These are phyloP conservation scores for Chlorella sp. DNA, from an alignment of 139 green algal species.

Conservation along the genomic window DNA sequence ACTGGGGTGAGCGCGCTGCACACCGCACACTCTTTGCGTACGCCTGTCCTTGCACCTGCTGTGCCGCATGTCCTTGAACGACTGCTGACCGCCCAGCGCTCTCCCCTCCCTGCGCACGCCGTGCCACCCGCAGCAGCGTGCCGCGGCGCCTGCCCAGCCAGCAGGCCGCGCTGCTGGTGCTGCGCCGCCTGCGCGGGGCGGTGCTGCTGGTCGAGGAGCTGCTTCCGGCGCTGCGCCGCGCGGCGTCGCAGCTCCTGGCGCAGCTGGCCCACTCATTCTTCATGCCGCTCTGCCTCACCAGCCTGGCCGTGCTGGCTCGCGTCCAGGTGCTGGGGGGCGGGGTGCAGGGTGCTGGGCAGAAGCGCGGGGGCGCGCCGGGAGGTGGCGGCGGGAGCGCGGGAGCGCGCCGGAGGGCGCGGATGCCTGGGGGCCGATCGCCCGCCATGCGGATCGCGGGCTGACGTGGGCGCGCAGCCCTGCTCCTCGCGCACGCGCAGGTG, in stretches of 20 bases:
- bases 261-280: slow-evolving; percentile 72
- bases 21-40: too few species aligned
- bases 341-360: not conserved
- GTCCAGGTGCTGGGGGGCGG: slow-evolving; percentile 37
- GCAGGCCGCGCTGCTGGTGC: slow-evolving; percentile 20
- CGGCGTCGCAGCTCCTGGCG: slow-evolving; percentile 46
- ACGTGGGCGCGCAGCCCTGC: not conserved
- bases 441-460: not conserved
- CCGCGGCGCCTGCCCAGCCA: slow-evolving; percentile 28
- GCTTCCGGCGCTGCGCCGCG: slow-evolving; percentile 14
- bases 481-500: slow-evolving; percentile 32
- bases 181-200: slow-evolving; percentile 37
- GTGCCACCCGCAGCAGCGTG: not conserved
- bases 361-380: not conserved
- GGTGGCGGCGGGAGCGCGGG: not conserved
- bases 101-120: not conserved
- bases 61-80: too few species aligned
- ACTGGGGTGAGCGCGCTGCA: too few species aligned
- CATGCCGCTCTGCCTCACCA: slow-evolving; percentile 64
- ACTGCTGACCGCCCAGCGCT: not conserved
- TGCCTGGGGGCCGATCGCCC: not conserved
- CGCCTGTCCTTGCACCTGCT: too few species aligned
- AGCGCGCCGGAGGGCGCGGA: not conserved
- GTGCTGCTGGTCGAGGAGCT: slow-evolving; percentile 31
- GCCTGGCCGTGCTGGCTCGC: slow-evolving; percentile 51